phyloP scores from a whole-genome alignment of 352 stramenopile genomes.

The Pythium folliculosum region DNA sequence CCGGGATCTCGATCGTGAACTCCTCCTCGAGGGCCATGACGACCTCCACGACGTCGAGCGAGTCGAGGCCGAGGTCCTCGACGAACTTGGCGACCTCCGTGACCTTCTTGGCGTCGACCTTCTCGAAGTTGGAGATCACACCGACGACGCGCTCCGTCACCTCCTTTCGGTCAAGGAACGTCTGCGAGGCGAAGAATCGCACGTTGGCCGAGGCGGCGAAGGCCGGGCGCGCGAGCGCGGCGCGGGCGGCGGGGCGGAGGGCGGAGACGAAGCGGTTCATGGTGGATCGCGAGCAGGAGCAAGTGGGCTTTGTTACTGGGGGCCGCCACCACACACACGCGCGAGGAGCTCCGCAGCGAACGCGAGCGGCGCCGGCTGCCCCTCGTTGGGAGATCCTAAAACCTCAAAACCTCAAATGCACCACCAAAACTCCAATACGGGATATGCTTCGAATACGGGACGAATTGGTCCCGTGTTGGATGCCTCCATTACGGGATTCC shows the following conservation, averaged over 20 bases:
- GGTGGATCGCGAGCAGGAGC: constrained; percentile 14
- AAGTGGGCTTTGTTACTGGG: constrained; percentile 1
- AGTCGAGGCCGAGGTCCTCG: constrained; percentile 98
- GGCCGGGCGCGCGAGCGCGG: constrained; percentile 49
- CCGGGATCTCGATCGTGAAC: constrained; percentile 99
- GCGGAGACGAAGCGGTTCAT: constrained; percentile 83
- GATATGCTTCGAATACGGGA: neutral
- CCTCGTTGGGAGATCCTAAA: constrained; percentile 19
- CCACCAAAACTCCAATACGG: constrained; percentile 22
- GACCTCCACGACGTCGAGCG: constrained; percentile 95
- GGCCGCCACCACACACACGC: neutral
- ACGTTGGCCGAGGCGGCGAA: constrained; percentile 33
- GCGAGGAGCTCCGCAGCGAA: neutral
- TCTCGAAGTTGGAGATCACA: constrained; percentile 99
- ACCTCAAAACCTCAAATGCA: constrained; percentile 31
- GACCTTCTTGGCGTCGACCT: constrained; percentile 96
- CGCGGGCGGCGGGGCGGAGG: constrained; percentile 67
- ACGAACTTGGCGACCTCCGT: constrained; percentile 94
- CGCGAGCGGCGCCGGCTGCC: constrained; percentile 4
- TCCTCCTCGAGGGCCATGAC: constrained; percentile 99
- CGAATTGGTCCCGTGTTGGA: neutral
- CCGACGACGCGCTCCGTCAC: constrained; percentile 96
- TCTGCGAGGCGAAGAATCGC: constrained; percentile 85
- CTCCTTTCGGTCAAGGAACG: constrained; percentile 90
- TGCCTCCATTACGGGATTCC: too few species aligned